Percentiles rank a stretch among this genome's conserved stretches.
Evolutionary conservation across 257 asterid genomes (phyloP).

Genomic region (Craterostigma plantagineum): DNA sequence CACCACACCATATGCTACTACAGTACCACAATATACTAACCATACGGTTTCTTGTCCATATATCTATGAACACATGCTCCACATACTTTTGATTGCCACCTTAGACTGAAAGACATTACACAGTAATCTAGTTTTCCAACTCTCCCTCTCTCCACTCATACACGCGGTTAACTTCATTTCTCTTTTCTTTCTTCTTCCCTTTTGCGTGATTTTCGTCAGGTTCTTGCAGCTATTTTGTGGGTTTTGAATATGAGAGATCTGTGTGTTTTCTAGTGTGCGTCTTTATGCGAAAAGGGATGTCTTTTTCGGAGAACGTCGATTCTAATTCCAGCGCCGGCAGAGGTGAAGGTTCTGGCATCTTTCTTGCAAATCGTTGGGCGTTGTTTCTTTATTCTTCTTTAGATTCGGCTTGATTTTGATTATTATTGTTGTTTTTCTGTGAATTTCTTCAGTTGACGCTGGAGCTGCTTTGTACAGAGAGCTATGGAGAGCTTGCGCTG

Average conservation of each 20-base stretch:
- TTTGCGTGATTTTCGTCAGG: not conserved
- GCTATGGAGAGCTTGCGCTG: slow-evolving; percentile 96
- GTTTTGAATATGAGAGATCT: slow-evolving; percentile 52
- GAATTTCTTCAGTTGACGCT: slow-evolving; percentile 34
- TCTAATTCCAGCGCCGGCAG: slow-evolving; percentile 15
- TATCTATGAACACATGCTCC: too few relatives aligned
- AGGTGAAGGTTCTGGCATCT: slow-evolving; percentile 18
- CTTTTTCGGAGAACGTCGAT: slow-evolving; percentile 41
- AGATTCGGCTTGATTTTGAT: not conserved
- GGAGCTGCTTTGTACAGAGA: slow-evolving; percentile 71
- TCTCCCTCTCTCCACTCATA: too few relatives aligned
- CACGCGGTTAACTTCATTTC: too few relatives aligned
- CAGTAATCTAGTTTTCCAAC: too few relatives aligned
- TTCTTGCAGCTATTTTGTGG: slow-evolving; percentile 3
- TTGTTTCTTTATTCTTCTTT: slow-evolving; percentile 4
- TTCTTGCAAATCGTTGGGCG: slow-evolving; percentile 36
- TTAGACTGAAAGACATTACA: too few relatives aligned
- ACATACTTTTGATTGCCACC: too few relatives aligned
- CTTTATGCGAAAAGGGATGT: slow-evolving; percentile 44
- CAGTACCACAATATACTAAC: too few relatives aligned
- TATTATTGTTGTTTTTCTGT: not conserved
- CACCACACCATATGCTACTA: too few relatives aligned
- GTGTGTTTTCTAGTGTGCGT: slow-evolving; percentile 12
- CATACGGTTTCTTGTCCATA: too few relatives aligned
- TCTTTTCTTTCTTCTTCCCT: too few relatives aligned